Evolutionary conservation across 164 flowering plant species (phyloP).

Genomic region (Dillenia turbinata): DNA sequence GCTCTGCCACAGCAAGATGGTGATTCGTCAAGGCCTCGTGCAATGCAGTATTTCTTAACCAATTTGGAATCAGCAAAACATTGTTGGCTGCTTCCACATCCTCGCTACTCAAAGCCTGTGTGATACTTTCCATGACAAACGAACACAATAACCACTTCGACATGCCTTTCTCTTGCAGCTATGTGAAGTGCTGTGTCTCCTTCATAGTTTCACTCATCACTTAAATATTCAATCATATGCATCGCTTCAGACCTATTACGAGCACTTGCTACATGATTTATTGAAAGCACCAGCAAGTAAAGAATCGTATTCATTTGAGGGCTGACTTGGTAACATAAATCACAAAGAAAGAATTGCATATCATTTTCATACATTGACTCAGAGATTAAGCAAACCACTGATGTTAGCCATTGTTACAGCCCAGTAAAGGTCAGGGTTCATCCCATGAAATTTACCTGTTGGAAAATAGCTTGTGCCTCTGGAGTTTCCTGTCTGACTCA

Average conservation of each 20-base stretch:
- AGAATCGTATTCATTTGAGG: not conserved
- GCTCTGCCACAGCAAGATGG: not conserved
- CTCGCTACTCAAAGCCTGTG: not conserved
- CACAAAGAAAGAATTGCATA: not conserved
- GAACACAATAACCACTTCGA: not conserved
- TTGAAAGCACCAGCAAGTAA: not conserved
- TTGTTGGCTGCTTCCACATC: not conserved
- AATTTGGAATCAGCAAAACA: not conserved
- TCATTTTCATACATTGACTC: too few species aligned
- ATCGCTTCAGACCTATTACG: not conserved
- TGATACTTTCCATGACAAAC: not conserved
- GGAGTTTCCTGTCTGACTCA: not conserved
- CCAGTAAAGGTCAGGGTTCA: not conserved
- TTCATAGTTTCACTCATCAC: not conserved
- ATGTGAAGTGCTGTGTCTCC: not conserved
- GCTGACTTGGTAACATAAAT: not conserved
- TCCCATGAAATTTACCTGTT: not conserved
- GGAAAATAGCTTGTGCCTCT: not conserved
- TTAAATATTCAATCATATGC: too few species aligned
- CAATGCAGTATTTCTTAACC: not conserved
- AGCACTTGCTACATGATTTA: not conserved
- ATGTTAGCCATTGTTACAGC: not conserved
- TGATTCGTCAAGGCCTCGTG: not conserved
- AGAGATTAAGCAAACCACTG: not conserved
- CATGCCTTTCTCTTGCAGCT: not conserved